Evolutionary conservation across 306 rosid genomes (phyloP).

Genomic region (Citrullus mucosospermus): DNA sequence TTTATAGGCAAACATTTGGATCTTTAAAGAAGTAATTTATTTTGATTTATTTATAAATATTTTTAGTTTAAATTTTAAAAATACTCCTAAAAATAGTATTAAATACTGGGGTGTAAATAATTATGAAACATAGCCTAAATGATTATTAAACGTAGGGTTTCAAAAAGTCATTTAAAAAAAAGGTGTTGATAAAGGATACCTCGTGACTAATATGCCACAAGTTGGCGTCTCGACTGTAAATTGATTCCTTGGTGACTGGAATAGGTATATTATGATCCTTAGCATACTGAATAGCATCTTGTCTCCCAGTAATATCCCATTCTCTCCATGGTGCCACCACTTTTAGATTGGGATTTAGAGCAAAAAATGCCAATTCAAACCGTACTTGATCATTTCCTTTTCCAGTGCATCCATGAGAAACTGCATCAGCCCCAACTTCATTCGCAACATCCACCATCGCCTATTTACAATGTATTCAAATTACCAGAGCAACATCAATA

Average conservation of each 20-base stretch:
- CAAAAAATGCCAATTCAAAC: constrained; percentile 88
- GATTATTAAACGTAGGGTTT: too few species aligned
- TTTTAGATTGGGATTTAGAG: constrained; percentile 75
- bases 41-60: too few species aligned
- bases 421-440: constrained; percentile 98
- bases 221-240: constrained; percentile 91
- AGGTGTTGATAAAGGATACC: constrained; percentile 22
- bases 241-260: constrained; percentile 88
- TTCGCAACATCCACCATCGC: constrained; percentile 91
- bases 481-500: too few species aligned
- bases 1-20: too few species aligned
- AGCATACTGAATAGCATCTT: constrained; percentile 93
- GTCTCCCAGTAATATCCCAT: constrained; percentile 86
- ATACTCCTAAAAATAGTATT: too few species aligned
- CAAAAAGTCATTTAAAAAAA: too few species aligned
- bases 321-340: constrained; percentile 99
- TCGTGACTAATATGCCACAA: constrained; percentile 99
- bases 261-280: constrained; percentile 81
- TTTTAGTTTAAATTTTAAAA: too few species aligned
- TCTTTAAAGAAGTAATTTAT: too few species aligned
- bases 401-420: constrained; percentile 93
- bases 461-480: constrained; percentile 8
- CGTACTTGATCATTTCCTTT: constrained; percentile 99
- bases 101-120: too few species aligned
- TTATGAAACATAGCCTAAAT: too few species aligned